Evolutionary conservation across 345 rosid species (phyloP).

Genomic region (Arabis hirsuta): DNA sequence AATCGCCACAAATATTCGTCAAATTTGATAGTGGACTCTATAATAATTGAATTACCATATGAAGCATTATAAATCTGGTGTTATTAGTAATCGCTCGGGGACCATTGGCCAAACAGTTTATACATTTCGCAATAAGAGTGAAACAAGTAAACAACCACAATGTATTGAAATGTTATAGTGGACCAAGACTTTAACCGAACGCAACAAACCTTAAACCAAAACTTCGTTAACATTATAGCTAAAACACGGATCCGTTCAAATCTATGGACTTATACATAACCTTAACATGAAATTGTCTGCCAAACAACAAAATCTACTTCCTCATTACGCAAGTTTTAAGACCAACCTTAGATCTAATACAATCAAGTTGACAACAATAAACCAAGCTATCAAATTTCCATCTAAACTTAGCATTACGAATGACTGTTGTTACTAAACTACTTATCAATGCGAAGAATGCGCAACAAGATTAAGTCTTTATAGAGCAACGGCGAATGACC

Average conservation of each 20-base stretch:
- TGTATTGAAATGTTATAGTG: neutral
- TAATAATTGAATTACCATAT: neutral
- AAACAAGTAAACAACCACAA: neutral
- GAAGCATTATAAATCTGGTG: constrained; percentile 3
- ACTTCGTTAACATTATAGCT: neutral
- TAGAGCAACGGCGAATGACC: neutral
- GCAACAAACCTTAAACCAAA: neutral
- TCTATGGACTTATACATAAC: neutral
- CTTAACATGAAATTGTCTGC: no score
- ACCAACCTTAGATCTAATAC: no score
- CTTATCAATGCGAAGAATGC: neutral
- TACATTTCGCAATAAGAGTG: no score
- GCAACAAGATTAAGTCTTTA: neutral
- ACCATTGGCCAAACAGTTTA: no score
- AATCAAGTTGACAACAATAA: no score
- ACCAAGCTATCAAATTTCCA: no score
- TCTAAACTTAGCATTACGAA: neutral
- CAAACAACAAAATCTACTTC: no score
- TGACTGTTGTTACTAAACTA: neutral
- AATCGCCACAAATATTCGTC: neutral
- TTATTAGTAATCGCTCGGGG: neutral
- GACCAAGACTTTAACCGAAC: neutral
- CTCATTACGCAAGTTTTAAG: no score
- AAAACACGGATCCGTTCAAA: neutral
- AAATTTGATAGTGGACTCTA: neutral